A percentile compares a stretch with the other conserved stretches of the same genome.
Evolutionary conservation across 2,329 filamentous ascomycete species (phyloP).

Genomic region (Phialemonium atrogriseum): DNA sequence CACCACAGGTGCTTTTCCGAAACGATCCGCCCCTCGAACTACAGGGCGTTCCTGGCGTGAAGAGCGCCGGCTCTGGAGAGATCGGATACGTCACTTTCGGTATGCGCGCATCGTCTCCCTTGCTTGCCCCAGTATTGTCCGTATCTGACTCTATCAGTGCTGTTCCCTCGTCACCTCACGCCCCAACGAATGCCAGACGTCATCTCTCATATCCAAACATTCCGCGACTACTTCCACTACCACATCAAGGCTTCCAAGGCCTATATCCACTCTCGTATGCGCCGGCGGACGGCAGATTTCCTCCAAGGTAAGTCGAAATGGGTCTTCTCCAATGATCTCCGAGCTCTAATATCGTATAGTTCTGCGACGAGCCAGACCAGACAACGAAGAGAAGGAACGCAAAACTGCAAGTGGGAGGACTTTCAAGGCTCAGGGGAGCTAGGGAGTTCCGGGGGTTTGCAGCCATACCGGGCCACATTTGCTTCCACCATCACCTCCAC

Average conservation of each 20-base stretch:
- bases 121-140: conserved; percentile 5
- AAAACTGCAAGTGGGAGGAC: conserved; percentile 97
- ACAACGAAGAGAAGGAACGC: conserved; percentile 93
- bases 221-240: conserved; percentile 99
- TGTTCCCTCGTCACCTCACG: conserved; percentile 92
- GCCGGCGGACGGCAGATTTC: conserved; percentile 94
- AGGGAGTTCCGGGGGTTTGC: too few relatives aligned
- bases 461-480: conserved; percentile 11
- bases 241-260: conserved; percentile 99
- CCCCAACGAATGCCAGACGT: conserved; percentile 85
- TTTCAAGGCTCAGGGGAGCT: conserved; percentile 54
- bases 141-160: conserved; percentile 45
- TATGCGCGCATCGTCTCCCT: conserved; percentile 38
- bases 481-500: background rate
- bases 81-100: conserved; percentile 98
- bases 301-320: conserved; percentile 66
- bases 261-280: conserved; percentile 97
- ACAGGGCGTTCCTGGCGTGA: conserved; percentile 76
- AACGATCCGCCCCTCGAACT: conserved; percentile 91
- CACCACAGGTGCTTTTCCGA: conserved; percentile 92
- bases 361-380: conserved; percentile 88
- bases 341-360: conserved; percentile 42
- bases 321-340: conserved; percentile 1
- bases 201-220: conserved; percentile 98
- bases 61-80: conserved; percentile 67